These are phyloP conservation scores for Alternaria ventricosa DNA, from an alignment of 2,329 filamentous ascomycete species.

Conservation along the genomic window DNA sequence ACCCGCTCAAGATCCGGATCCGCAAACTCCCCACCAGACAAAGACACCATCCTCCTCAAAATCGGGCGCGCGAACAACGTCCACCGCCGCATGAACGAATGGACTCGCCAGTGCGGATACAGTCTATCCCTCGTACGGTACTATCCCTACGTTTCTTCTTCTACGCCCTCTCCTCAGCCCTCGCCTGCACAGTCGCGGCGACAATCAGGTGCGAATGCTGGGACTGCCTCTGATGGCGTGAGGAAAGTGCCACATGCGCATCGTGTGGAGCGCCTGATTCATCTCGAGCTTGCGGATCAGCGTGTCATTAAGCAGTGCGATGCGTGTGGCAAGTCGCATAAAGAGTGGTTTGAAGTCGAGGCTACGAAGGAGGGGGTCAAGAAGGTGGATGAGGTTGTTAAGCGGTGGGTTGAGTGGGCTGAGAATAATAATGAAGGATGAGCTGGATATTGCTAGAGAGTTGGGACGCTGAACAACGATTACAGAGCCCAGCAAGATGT, in stretches of 20 bases:
- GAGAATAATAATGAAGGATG: constrained; percentile 51
- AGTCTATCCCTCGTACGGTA: constrained; percentile 86
- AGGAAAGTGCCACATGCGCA: constrained; percentile 84
- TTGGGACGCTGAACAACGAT: background rate
- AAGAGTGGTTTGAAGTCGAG: constrained; percentile 94
- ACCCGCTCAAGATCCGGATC: background rate
- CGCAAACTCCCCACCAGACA: constrained; percentile 10
- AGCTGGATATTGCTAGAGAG: background rate
- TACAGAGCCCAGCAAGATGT: background rate
- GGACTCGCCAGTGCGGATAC: constrained; percentile 91
- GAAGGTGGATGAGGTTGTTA: constrained; percentile 74
- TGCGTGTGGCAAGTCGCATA: constrained; percentile 82
- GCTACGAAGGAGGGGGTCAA: constrained; percentile 74
- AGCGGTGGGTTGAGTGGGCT: constrained; percentile 87
- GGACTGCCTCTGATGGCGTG: constrained; percentile 36
- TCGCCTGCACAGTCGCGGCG: constrained; percentile 31
- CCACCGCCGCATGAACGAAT: constrained; percentile 87
- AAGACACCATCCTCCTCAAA: constrained; percentile 70
- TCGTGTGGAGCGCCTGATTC: constrained; percentile 87
- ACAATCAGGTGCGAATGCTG: constrained; percentile 25
- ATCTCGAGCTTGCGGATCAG: constrained; percentile 77
- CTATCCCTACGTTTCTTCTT: constrained; percentile 75
- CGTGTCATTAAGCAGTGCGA: constrained; percentile 70
- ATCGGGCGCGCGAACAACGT: constrained; percentile 79
- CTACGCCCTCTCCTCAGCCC: constrained; percentile 34